Base-by-base conservation (phyloP, 2,329 filamentous ascomycete genomes). In the Fusarium nelsonii region DNA sequence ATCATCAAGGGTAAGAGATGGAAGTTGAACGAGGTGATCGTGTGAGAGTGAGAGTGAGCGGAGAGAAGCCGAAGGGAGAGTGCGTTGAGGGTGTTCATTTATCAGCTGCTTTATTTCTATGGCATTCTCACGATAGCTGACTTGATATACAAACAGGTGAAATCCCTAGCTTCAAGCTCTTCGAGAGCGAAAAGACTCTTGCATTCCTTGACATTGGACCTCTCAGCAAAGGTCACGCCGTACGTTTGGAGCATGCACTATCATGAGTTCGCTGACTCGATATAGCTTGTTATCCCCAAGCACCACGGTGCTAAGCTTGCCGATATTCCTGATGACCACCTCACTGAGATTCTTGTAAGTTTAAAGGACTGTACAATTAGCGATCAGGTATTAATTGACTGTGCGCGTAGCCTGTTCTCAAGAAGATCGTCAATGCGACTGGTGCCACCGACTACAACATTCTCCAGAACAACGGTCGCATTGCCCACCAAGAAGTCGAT, bases 121-220 rank as follows among this genome's bases (percentile, higher is more conserved):
- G 28, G 3, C 16, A 14, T 32, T 43, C 26, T 49, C 20, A n/a
- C n/a, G 5, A 44, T n/a, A 14, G 32, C 69, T 50, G 46, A 73
- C 60, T 71, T 62, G 2, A 34, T 43, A 18, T 45, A 15, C 8
- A 16, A 15, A 32, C 40, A 97, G 94, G 94, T 71, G 95, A 98
- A 66, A 97, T 99, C 79, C 96, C 96, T 49, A 95, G 90, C 74
- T 91, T 98, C 85, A 99, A 97, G 87, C 90, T 99, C 81, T 94
- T 93, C 78, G 96, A 99, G 83, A 96, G 88, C 75, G 92, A 97
- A 37, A 97, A 95, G 84, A 92, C 95, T 45, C 86, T 97, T 67
- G 96, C 96, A 11, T 99, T 99, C 81, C 91, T 99, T 71, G 96
- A 99, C 80, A 97, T 99, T 81, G 91, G 93, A 70, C 96, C 96